Evolutionary conservation across 2,329 filamentous ascomycete species (phyloP).

Genomic region (Dactylellina cionopaga): DNA sequence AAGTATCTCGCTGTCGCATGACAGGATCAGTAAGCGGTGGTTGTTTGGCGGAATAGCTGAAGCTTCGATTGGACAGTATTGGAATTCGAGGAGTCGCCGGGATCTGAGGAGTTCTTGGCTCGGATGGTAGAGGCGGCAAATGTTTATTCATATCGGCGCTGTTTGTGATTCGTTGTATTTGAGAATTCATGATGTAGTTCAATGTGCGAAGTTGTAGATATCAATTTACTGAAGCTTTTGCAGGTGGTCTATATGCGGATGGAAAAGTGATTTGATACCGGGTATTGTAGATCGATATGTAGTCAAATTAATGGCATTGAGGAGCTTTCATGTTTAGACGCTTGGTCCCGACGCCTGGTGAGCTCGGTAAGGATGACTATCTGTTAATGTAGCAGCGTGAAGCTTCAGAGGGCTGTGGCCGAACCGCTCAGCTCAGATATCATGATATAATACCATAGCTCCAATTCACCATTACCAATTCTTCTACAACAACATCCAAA

Average conservation of each 20-base stretch:
- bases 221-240: too few relatives aligned
- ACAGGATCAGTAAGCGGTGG: slow-evolving; percentile 21
- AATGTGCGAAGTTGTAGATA: not conserved
- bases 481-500: not conserved
- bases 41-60: slow-evolving; percentile 22
- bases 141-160: slow-evolving; percentile 24
- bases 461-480: not conserved
- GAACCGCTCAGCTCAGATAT: not conserved
- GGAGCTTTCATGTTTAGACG: too few relatives aligned
- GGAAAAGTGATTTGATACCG: too few relatives aligned
- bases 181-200: slow-evolving; percentile 3
- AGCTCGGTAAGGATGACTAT: too few relatives aligned
- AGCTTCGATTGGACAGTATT: slow-evolving; percentile 17
- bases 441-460: not conserved
- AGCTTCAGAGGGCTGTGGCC: not conserved
- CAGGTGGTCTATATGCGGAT: too few relatives aligned
- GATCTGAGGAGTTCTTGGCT: slow-evolving; percentile 11
- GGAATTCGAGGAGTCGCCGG: not conserved
- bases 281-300: too few relatives aligned
- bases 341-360: too few relatives aligned
- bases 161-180: slow-evolving; percentile 19
- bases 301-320: too few relatives aligned
- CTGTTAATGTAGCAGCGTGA: too few relatives aligned
- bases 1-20: slow-evolving; percentile 9
- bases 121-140: slow-evolving; percentile 31